Evolutionary conservation across 2,329 filamentous ascomycete genomes (phyloP), one percentile per base, ranked within the genome.

Genomic region (Coleophoma eucalyptorum): DNA sequence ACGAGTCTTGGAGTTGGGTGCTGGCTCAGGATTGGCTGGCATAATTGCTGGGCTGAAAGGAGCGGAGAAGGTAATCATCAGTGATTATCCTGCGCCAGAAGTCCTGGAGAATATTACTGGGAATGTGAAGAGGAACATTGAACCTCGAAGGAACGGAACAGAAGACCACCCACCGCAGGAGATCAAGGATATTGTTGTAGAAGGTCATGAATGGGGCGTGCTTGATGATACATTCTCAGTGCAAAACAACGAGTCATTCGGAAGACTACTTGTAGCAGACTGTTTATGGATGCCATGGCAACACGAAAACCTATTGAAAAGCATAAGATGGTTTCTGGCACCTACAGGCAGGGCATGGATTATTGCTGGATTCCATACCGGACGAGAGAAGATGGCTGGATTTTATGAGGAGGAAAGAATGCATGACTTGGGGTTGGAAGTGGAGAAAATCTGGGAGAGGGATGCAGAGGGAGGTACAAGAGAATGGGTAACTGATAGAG

Each of bases 251-350:
- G 67, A 68, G 21, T 56, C 51, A 1, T 89, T 84, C 62, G 81
- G 81, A 43, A 77, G 83, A 51, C 72, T 90, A 38, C 68, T 89
- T n/a, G 83, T 82, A 0, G 83, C 84, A 55, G 86, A 90, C 67
- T 89, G 86, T 61, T 75, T 88, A 50, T 90, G 87, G 86, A 89
- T 90, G 83, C 79, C 81, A 1, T 78, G 77, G 72, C 79, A 90
- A 71, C 87, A 90, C 66, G 74, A 68, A n/a, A 86, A 84, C 65
- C 74, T 90, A 21, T 76, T 77, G 43, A 67, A 63, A 40, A 87
- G 84, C 20, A 80, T 89, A 62, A 67, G 74, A 5, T 80, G 82
- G 67, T 87, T 89, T 62, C 71, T 90, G 16, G 69, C 65, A 1
- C 62, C 57, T 43, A 2, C 65, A 60, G 15, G 78, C 2, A 72